Base-by-base conservation (phyloP, 148 eudicot species). In the Rhododendron ferrugineum region DNA sequence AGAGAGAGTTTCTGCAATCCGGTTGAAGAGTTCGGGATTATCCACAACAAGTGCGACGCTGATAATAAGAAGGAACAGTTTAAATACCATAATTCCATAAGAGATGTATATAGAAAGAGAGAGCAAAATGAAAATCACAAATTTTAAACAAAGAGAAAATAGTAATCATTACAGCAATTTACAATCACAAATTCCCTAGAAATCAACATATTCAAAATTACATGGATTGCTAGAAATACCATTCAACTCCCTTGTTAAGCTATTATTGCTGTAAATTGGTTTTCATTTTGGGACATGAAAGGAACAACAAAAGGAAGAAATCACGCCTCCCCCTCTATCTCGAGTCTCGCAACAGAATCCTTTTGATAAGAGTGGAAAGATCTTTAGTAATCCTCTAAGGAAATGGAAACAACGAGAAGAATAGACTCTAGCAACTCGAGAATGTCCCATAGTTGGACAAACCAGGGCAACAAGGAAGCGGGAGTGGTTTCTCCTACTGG, bases 11-110 rank as follows among this genome's bases (percentile, higher is more conserved):
- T 92, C 93, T 49, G 87, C 90, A 81, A 96, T 89, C 80, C 90
- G 90, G 88, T 92, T 87, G 90, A 91, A 90, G 88, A 96, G 74
- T 82, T 89, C 91, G 70, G 99, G 96, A 91, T 86, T 92, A 86
- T 96, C 99, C 91, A 95, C 93, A 30, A 91, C 85, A 85, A 96
- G 94, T 44, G 98, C 98, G 80, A 91, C 91, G 87, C 98, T 96
- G 95, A 90, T 82, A 85, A 22, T 28, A 86, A 80, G 22, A 78
- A 68, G 26, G 80, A 44, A 80, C 70, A 13, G 40, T 68, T 76
- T 34, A 81, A 32, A 30, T 72, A 34, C 4, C 62, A 62, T 36
- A 76, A 84, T 81, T 75, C 44, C 74, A 81, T 34, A 36, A 88
- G 50, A 47, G 34, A 36, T 58, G 49, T 74, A 80, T 72, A 68